A percentile compares a stretch with the other conserved stretches of the same genome.
phyloP scores from a whole-genome alignment of 208 protist genomes.

The Crithidia mellificae region DNA sequence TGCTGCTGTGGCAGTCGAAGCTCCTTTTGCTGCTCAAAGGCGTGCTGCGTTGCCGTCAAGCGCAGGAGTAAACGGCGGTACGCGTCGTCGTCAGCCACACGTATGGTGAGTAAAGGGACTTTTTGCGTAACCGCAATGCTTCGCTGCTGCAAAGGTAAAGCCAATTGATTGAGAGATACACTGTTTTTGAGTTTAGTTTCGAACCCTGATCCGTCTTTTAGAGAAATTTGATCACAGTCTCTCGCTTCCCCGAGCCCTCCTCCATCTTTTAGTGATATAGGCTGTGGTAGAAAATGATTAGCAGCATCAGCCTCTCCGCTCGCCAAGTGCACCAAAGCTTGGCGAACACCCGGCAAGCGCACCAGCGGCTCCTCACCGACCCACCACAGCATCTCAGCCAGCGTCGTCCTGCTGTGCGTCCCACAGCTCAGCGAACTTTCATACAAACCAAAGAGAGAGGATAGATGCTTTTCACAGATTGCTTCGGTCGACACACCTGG shows the following conservation, averaged over 20 bases:
- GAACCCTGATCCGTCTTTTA: too few relatives aligned
- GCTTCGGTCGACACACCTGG: background rate
- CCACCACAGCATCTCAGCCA: conserved; percentile 58
- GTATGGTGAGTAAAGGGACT: conserved; percentile 23
- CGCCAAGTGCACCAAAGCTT: conserved; percentile 9
- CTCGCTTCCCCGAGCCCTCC: too few relatives aligned
- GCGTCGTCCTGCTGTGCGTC: background rate
- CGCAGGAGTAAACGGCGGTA: conserved; percentile 60
- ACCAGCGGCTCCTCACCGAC: conserved; percentile 41
- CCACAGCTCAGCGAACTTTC: too few relatives aligned
- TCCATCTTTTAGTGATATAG: background rate
- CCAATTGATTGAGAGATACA: background rate
- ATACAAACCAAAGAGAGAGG: background rate
- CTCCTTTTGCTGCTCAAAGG: background rate
- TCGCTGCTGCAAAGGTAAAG: background rate
- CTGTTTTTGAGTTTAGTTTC: too few relatives aligned
- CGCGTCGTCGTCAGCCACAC: conserved; percentile 50
- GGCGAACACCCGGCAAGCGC: conserved; percentile 31
- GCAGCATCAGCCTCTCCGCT: background rate
- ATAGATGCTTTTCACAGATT: conserved; percentile 9
- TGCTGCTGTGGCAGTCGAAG: too few relatives aligned
- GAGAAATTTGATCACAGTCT: too few relatives aligned
- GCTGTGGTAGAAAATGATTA: background rate
- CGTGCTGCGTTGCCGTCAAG: conserved; percentile 28
- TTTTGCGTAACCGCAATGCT: background rate